Conservation (phyloP, 2,329 filamentous ascomycete genomes). For the Diaporthe citri region DNA sequence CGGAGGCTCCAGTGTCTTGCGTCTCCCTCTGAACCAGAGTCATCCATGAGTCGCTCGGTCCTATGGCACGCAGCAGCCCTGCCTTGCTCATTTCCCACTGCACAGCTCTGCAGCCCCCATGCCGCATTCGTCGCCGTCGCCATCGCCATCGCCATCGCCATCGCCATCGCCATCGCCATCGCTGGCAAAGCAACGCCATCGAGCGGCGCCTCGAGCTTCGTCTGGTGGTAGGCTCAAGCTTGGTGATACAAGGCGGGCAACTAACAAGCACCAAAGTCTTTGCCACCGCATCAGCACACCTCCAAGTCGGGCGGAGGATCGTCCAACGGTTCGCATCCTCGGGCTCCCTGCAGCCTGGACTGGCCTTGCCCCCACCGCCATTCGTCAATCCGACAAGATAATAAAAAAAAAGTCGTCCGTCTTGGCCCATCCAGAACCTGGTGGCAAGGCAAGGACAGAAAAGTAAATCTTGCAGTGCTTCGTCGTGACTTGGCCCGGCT, state of each 20-base stretch:
- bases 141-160: conserved; percentile 8
- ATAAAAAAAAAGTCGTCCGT: neutral
- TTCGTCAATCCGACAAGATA: conserved; percentile 31
- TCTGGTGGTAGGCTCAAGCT: neutral
- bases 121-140: conserved; percentile 1
- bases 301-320: neutral
- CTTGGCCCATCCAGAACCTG: neutral
- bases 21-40: conserved; percentile 15
- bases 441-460: neutral
- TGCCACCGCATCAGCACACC: conserved; percentile 1
- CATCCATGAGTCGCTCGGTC: conserved; percentile 34
- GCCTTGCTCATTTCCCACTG: conserved; percentile 29
- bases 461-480: conserved; percentile 19
- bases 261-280: neutral
- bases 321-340: conserved; percentile 10
- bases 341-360: conserved; percentile 31
- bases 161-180: neutral
- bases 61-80: conserved; percentile 25
- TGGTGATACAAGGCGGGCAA: neutral
- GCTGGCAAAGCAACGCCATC: neutral
- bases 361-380: neutral
- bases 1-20: conserved; percentile 29
- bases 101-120: neutral
- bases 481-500: neutral
- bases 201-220: neutral